Percentiles rank a stretch among this genome's conserved stretches.
Evolutionary conservation across 2,329 filamentous ascomycete species (phyloP).

Genomic region (Phialophora macrospora): DNA sequence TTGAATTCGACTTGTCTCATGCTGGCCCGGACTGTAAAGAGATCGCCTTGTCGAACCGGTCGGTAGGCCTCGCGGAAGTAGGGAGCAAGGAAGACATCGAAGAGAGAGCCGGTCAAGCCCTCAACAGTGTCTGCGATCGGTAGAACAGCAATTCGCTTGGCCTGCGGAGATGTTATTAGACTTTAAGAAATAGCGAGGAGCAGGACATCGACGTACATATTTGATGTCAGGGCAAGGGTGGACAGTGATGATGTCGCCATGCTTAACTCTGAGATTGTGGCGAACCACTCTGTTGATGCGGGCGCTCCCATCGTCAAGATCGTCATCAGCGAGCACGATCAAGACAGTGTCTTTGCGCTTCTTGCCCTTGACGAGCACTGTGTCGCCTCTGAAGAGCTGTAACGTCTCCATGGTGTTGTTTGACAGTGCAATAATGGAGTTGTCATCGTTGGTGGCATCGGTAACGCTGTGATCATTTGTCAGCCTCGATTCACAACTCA

Average conservation of each 20-base stretch:
- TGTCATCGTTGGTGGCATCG: constrained; percentile 98
- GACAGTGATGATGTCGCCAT: constrained; percentile 95
- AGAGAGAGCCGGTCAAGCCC: constrained; percentile 94
- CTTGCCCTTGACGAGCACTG: constrained; percentile 97
- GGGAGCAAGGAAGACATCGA: constrained; percentile 98
- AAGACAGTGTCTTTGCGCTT: constrained; percentile 99
- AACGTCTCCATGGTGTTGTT: constrained; percentile 99
- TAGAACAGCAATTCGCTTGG: constrained; percentile 97
- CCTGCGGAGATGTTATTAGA: constrained; percentile 59
- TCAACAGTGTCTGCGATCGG: constrained; percentile 98
- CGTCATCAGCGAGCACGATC: constrained; percentile 96
- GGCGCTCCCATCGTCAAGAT: constrained; percentile 94
- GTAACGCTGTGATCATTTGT: constrained; percentile 71
- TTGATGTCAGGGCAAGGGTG: constrained; percentile 99
- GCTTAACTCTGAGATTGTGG: constrained; percentile 98
- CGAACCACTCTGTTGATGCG: constrained; percentile 98
- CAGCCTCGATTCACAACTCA: constrained; percentile 19
- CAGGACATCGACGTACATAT: constrained; percentile 73
- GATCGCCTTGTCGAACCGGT: constrained; percentile 93
- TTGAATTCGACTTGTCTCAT: constrained; percentile 99
- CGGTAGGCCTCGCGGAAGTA: constrained; percentile 99
- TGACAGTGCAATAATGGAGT: constrained; percentile 97
- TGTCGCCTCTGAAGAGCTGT: constrained; percentile 98
- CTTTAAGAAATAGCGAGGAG: neutral
- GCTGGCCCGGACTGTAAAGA: constrained; percentile 95